phyloP scores from a whole-genome alignment of 352 stramenopile genomes.

The Plasmopara muralis region DNA sequence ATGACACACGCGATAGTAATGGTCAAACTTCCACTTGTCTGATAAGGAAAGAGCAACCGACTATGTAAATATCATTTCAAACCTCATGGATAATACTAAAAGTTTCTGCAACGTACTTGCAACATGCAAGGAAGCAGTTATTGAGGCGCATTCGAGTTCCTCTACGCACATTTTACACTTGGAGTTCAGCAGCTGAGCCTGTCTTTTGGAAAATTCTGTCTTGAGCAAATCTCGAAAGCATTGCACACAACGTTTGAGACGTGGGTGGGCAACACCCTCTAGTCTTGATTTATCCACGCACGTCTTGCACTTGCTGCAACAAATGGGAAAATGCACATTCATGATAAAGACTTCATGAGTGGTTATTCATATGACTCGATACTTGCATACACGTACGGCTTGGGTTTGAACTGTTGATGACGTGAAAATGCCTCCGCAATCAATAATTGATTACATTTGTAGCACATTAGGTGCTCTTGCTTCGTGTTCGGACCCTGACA shows the following conservation, averaged over 20 bases:
- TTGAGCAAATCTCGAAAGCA: constrained; percentile 67
- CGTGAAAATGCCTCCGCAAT: constrained; percentile 31
- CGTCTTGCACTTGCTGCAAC: constrained; percentile 48
- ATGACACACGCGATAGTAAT: constrained; percentile 63
- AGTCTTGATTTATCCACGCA: constrained; percentile 36
- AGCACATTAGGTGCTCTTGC: constrained; percentile 18
- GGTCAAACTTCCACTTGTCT: constrained; percentile 60
- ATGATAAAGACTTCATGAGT: neutral
- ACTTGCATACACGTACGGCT: constrained; percentile 18
- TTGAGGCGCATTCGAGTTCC: constrained; percentile 36
- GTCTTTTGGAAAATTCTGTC: constrained; percentile 62
- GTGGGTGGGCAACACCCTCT: constrained; percentile 12
- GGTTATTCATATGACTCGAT: neutral
- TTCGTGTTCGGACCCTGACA: neutral
- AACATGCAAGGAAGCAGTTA: constrained; percentile 18
- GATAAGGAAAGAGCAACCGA: neutral
- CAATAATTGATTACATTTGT: constrained; percentile 20
- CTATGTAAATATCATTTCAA: neutral
- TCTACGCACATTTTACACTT: constrained; percentile 56
- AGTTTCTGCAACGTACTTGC: constrained; percentile 15
- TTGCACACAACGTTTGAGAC: constrained; percentile 62
- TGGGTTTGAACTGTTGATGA: constrained; percentile 40
- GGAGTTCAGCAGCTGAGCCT: constrained; percentile 50
- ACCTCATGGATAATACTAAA: neutral
- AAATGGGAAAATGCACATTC: neutral